These are phyloP conservation scores for Cubamyces sp. DNA, from an alignment of 768 basidiomycete species.

Conservation along the genomic window DNA sequence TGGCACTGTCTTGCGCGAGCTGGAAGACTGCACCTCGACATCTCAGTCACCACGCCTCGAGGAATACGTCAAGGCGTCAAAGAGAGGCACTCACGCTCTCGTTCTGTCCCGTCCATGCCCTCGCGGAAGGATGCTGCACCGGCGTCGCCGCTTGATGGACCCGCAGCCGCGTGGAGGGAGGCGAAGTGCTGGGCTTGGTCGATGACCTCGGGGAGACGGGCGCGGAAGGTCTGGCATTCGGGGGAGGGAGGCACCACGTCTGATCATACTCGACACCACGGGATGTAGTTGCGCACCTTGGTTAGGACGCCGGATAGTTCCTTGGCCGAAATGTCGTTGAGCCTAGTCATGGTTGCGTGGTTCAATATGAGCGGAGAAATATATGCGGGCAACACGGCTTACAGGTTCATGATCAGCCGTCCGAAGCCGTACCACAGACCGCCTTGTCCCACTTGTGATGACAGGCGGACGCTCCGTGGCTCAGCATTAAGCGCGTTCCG, in stretches of 20 bases:
- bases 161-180: constrained; percentile 33
- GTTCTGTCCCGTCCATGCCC: constrained; percentile 90
- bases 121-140: constrained; percentile 80
- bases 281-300: constrained; percentile 46
- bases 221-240: constrained; percentile 69
- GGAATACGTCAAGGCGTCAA: not conserved
- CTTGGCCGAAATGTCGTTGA: constrained; percentile 74
- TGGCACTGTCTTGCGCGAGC: constrained; percentile 82
- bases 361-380: not conserved
- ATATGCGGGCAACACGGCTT: constrained; percentile 26
- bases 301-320: constrained; percentile 74
- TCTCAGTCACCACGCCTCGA: constrained; percentile 3
- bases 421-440: constrained; percentile 95
- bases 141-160: constrained; percentile 56
- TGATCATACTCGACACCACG: not conserved
- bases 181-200: constrained; percentile 93
- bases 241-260: constrained; percentile 20
- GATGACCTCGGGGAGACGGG: constrained; percentile 75
- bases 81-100: constrained; percentile 71
- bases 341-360: constrained; percentile 55
- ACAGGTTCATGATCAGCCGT: constrained; percentile 85
- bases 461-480: constrained; percentile 80
- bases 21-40: constrained; percentile 69
- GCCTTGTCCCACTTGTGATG: constrained; percentile 82
- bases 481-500: constrained; percentile 90